phyloP scores from a whole-genome alignment of 305 asterid genomes.

The Fraxinus albicans region DNA sequence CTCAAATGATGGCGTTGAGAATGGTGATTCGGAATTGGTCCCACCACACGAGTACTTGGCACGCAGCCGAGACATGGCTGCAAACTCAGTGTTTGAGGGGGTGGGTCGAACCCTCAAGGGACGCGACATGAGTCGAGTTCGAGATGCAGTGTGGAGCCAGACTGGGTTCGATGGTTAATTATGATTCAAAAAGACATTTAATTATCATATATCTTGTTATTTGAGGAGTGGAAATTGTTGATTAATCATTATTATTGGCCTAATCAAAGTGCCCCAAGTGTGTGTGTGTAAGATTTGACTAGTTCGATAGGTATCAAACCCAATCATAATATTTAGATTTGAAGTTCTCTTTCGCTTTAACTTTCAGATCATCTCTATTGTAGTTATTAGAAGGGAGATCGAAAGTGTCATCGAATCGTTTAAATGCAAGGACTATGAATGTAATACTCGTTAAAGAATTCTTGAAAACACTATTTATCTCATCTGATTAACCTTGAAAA shows the following conservation, averaged over 20 bases:
- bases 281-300: background rate
- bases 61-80: constrained; percentile 49
- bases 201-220: background rate
- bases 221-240: background rate
- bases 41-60: constrained; percentile 90
- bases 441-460: no score
- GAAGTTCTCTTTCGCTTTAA: background rate
- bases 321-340: background rate
- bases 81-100: constrained; percentile 76
- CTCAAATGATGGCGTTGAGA: constrained; percentile 38
- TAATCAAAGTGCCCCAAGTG: background rate
- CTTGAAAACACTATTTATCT: background rate
- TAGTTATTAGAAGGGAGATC: no score
- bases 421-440: background rate
- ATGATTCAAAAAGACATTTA: background rate
- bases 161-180: constrained; percentile 81
- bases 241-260: background rate
- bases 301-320: background rate
- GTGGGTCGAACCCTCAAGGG: constrained; percentile 90
- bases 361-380: no score
- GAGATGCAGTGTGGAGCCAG: constrained; percentile 94
- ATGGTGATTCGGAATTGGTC: constrained; percentile 45
- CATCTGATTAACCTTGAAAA: no score
- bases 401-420: no score
- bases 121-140: constrained; percentile 81